Evolutionary conservation across 345 rosid genomes (phyloP), one percentile per base, ranked within the genome.

Genomic region (Eucalyptus pumila): DNA sequence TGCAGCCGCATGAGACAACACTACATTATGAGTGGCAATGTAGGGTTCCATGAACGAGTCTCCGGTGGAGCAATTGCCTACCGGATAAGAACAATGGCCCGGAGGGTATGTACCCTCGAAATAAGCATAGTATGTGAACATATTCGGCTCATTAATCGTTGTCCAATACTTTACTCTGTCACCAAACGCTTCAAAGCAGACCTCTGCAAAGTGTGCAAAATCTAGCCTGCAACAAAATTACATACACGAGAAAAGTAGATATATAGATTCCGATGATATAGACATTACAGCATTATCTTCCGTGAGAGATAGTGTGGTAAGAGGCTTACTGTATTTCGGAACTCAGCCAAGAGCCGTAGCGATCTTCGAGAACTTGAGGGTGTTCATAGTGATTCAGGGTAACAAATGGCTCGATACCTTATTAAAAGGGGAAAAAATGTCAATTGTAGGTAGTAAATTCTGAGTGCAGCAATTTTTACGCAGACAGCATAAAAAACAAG

Each of bases 111-210:
- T 7, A n/a, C 96, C 98, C 2, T 11, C 51, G 17, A 51, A 45
- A 86, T 95, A 95, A 11, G 93, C 90, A 23, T 85, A 86, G 14
- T 52, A 87, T 15, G 89, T 87, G 21, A 90, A 85, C 86, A 90
- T 72, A 80, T 92, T 93, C 9, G 96, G 96, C 93, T 95, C 98
- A 26, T 95, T 96, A 50, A 95, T 50, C 9, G 96, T 95, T 4
- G 87, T 80, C 96, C 97, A 96, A 44, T 95, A 89, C 92, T 92
- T 94, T 47, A 96, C 97, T 40, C 96, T 88, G 65, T 96, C 94
- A 40, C 96, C 96, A 19, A 94, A 95, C 40, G 91, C 89, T 89
- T 93, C 89, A 87, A 96, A 96, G 90, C 98, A 95, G 32, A 90
- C 81, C 45, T 95, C 95, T 6, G 96, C 95, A 34, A 91, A 94